Evolutionary conservation across 2,329 filamentous ascomycete genomes (phyloP).

Genomic region (Botrytis deweyae): DNA sequence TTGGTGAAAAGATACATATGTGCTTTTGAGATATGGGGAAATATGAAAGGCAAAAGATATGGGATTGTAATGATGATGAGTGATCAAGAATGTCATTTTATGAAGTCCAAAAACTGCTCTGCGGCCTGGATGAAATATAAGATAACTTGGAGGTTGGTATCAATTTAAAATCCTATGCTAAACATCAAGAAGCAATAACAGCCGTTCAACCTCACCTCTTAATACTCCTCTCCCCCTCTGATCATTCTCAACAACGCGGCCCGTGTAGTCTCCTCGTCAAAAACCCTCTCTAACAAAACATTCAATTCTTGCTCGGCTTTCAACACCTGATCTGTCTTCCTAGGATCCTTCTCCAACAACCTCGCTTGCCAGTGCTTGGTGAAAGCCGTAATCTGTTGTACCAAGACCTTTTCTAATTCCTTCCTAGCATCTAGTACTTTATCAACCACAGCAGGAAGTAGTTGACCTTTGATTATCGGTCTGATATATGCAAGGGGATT

Average conservation of each 20-base stretch:
- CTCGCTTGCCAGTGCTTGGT: conserved; percentile 57
- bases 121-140: not conserved
- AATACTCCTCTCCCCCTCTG: conserved; percentile 23
- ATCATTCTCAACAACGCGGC: conserved; percentile 40
- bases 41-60: not conserved
- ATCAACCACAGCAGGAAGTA: conserved; percentile 43
- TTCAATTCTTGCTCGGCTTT: conserved; percentile 58
- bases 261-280: conserved; percentile 42
- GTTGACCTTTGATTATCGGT: conserved; percentile 45
- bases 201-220: not conserved
- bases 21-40: not conserved
- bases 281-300: conserved; percentile 55
- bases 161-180: not conserved
- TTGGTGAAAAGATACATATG: not conserved
- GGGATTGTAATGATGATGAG: not conserved
- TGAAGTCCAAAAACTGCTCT: not conserved
- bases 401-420: conserved; percentile 61
- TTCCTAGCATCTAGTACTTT: conserved; percentile 58
- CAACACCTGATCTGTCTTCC: conserved; percentile 47
- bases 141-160: not conserved
- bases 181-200: not conserved
- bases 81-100: not conserved
- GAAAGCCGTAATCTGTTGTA: conserved; percentile 62
- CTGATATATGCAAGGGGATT: conserved; percentile 46
- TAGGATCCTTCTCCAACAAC: conserved; percentile 46